Base-by-base conservation (phyloP, 495 filamentous ascomycete species). In the Penicillium mononematosum region DNA sequence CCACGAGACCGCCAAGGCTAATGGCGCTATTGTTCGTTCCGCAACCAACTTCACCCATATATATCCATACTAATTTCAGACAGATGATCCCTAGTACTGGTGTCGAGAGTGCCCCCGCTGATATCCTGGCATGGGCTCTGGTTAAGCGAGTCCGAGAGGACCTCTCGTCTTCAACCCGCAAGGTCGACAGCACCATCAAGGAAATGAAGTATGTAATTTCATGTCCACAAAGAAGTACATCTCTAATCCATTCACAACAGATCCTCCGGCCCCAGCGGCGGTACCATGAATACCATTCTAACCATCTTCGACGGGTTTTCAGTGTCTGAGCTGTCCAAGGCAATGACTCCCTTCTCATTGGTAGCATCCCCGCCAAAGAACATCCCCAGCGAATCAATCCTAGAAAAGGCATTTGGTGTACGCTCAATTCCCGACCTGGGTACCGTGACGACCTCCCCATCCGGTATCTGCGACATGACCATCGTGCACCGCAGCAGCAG, bases 71-170 rank as follows among this genome's bases (percentile, higher is more conserved):
- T 77, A 59, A 78, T 49, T 5, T 8, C 20, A n/a, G 17, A 8
- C 45, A 85, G 82, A 88, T 97, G 55, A 91, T 98, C 50, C 89
- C 91, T 9, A 87, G 91, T 63, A 84, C 86, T 62, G 94, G 89
- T 14, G 73, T 97, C 46, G 94, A 98, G 66, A 92, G 89, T 38
- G 90, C 86, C 1, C 90, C 90, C 0, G 79, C 91, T 0, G 94
- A 98, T 71, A 76, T 97, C 20, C 69, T 92, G 36, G 78, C 90
- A 32, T 96, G 82, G 77, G 73, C 82, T 2, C 75, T 96, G 10
- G 85, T 87, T 34, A 80, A 81, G 24, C 70, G 80, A 44, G 79
- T 94, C 49, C 84, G 85, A 10, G 78, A 85, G 42, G 76, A 83
- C 29, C 67, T 88, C 24, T 72, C 74, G 1, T 75, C 77, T 11